Conservation (phyloP, 495 filamentous ascomycete genomes). For the Penicillium lividum region DNA sequence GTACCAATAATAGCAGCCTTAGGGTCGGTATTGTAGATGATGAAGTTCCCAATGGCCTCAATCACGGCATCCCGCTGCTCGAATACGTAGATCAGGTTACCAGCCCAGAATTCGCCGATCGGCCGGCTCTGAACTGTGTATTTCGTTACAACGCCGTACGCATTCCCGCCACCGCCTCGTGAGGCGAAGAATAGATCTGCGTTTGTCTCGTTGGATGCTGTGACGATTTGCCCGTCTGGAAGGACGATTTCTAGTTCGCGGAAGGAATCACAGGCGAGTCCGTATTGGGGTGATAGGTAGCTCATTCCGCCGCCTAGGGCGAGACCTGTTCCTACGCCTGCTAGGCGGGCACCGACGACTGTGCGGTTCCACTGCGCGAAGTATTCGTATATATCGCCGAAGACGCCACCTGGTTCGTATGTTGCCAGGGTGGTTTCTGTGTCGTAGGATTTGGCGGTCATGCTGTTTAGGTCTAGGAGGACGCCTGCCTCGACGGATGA, state of each 20-base stretch:
- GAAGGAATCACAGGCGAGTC: conserved; percentile 37
- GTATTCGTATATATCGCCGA: conserved; percentile 36
- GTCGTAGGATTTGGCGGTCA: conserved; percentile 32
- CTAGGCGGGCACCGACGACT: conserved; percentile 35
- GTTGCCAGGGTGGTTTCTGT: conserved; percentile 32
- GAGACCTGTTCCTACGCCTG: conserved; percentile 34
- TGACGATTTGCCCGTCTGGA: conserved; percentile 49
- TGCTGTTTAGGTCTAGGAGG: conserved; percentile 42
- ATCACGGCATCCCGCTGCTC: conserved; percentile 28
- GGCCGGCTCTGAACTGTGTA: conserved; percentile 32
- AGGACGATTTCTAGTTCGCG: conserved; percentile 49
- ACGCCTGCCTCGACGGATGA: conserved; percentile 45
- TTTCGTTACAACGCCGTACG: conserved; percentile 49
- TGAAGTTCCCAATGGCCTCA: conserved; percentile 31
- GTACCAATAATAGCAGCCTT: conserved; percentile 37
- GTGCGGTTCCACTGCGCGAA: conserved; percentile 31
- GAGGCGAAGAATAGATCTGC: conserved; percentile 60
- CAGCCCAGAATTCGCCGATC: conserved; percentile 31
- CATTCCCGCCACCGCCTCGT: conserved; percentile 52
- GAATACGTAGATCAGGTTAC: conserved; percentile 32
- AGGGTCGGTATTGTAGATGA: conserved; percentile 35
- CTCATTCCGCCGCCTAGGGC: conserved; percentile 38
- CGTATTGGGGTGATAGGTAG: conserved; percentile 40
- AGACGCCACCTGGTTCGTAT: conserved; percentile 33
- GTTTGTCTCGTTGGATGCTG: conserved; percentile 48